Evolutionary conservation across 805 yeast genomes (phyloP).

Genomic region (Barnettozyma californica): DNA sequence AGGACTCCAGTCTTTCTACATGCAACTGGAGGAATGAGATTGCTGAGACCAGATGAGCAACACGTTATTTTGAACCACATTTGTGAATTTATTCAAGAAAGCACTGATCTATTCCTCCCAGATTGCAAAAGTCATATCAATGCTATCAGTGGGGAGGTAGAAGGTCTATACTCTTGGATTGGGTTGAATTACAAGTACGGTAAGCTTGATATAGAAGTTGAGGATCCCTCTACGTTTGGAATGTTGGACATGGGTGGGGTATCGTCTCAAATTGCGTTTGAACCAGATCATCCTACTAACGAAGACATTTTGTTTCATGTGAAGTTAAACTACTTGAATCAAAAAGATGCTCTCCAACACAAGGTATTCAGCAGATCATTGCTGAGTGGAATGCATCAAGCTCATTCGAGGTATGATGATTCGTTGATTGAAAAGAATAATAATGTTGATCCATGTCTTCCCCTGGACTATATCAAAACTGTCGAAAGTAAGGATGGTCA

Average conservation of each 20-base stretch:
- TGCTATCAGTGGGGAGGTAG: constrained; percentile 58
- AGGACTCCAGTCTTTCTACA: constrained; percentile 67
- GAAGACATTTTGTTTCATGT: constrained; percentile 45
- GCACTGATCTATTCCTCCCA: constrained; percentile 51
- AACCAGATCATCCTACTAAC: constrained; percentile 43
- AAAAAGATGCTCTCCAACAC: constrained; percentile 24
- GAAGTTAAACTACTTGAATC: constrained; percentile 32
- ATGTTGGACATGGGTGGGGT: constrained; percentile 99
- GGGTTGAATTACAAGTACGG: constrained; percentile 53
- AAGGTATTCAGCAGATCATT: constrained; percentile 51
- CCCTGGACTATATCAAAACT: constrained; percentile 34
- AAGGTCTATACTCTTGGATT: constrained; percentile 66
- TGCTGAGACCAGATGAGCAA: constrained; percentile 48
- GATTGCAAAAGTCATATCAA: constrained; percentile 57
- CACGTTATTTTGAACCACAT: constrained; percentile 39
- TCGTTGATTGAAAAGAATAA: constrained; percentile 25
- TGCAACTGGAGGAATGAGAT: constrained; percentile 66
- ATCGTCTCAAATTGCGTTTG: constrained; percentile 71
- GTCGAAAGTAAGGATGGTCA: constrained; percentile 12
- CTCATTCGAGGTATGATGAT: constrained; percentile 41
- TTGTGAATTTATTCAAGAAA: constrained; percentile 42
- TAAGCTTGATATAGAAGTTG: constrained; percentile 31
- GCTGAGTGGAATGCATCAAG: constrained; percentile 58
- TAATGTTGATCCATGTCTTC: constrained; percentile 51
- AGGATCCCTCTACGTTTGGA: constrained; percentile 45